phyloP scores from a whole-genome alignment of 257 asterid species.

The Mitragyna speciosa region DNA sequence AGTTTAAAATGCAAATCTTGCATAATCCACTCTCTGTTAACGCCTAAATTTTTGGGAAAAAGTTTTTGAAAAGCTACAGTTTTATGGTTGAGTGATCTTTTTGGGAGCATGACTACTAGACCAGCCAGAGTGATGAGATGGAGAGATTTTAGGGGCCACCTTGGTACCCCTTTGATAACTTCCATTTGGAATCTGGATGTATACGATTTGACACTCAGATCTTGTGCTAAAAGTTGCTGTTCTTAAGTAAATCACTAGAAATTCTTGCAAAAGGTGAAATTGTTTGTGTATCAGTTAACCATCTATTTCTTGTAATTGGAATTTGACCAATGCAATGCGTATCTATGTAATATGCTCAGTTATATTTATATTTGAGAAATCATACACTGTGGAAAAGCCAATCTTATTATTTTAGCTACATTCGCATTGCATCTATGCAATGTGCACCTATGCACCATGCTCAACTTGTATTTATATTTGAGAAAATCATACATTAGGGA shows the following conservation, averaged over 20 bases:
- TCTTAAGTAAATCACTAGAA: background rate
- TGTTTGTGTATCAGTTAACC: background rate
- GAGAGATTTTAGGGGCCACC: background rate
- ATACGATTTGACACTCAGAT: background rate
- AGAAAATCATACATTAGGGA: no score
- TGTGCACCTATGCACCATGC: no score
- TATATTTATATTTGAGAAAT: background rate
- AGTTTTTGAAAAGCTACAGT: background rate
- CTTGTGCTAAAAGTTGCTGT: background rate
- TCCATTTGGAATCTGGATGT: background rate
- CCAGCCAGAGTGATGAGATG: background rate
- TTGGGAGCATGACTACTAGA: background rate
- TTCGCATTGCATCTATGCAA: no score
- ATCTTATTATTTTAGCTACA: no score
- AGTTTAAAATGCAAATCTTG: background rate
- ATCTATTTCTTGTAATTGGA: background rate
- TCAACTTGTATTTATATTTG: no score
- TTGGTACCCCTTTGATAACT: no score
- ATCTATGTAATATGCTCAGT: no score
- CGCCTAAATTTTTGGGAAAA: no score
- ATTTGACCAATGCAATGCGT: background rate
- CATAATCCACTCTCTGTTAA: background rate
- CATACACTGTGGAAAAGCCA: no score
- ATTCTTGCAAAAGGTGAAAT: background rate
- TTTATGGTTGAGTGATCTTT: background rate